Evolutionary conservation across 2,329 filamentous ascomycete genomes (phyloP), one percentile per base, ranked within the genome.

Genomic region (Camillea tinctor): DNA sequence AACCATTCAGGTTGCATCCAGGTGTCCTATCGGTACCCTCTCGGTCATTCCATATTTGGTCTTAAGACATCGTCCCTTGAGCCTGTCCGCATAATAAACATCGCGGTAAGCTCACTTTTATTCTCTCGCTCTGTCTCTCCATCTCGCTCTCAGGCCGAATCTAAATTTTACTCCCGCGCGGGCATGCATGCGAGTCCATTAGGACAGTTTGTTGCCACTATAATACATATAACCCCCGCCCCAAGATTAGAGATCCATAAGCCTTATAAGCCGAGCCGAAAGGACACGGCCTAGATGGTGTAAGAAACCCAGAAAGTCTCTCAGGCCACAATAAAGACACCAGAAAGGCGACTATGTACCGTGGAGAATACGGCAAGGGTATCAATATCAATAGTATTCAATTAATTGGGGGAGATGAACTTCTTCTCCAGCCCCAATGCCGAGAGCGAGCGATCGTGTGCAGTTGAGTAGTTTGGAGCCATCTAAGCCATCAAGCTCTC

Each of bases 401-500:
- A 36, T 24, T 52, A 52, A 19, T 17, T 44, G 13, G 17, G 36
- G 13, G 36, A 44, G 36, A n/a, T 44, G 36, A 44, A 44, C 36
- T 44, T n/a, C n/a, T 15, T 44, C 36, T 44, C 11, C 36, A 44
- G 36, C 36, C 17, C 36, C 36, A 44, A n/a, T 51, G 49, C 49
- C 22, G 49, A n/a, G 24, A 24, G 24, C 23, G 24, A 21, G 7
- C 23, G 17, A 53, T 30, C 51, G 51, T 8, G 15, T 23, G 22
- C 24, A 57, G 57, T 54, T 23, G 60, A 22, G 58, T 62, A 44
- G 36, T 44, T 44, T 11, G 36, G 60, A 22, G 58, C 61, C 17
- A 15, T 44, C n/a, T 11, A 15, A 44, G 36, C 36, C 64, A 59
- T 61, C 50, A 21, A 22, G 22, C 58, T 57, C 36, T 22, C 51